These are phyloP conservation scores for Colletotrichum sp. DNA, from an alignment of 2,329 filamentous ascomycete genomes.

Conservation along the genomic window DNA sequence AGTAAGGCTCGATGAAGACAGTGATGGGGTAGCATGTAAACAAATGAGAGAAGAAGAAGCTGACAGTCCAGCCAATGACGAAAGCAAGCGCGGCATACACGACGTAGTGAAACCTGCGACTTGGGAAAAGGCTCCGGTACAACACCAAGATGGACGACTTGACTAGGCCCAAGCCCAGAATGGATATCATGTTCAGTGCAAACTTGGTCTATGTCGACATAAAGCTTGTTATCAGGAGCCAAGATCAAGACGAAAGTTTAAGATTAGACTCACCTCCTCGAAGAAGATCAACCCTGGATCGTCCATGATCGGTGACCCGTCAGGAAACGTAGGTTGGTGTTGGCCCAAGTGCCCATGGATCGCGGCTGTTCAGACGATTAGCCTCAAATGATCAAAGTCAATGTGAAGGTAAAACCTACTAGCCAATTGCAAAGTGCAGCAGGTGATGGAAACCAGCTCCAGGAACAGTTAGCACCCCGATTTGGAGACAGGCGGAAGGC, in stretches of 20 bases:
- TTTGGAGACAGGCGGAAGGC: too few relatives aligned
- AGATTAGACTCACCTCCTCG: background rate
- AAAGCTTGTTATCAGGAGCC: background rate
- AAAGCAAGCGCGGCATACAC: constrained; percentile 27
- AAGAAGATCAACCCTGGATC: constrained; percentile 18
- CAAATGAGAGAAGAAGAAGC: constrained; percentile 29
- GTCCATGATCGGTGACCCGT: constrained; percentile 15
- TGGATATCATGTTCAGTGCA: constrained; percentile 28
- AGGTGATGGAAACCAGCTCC: constrained; percentile 2
- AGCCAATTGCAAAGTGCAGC: constrained; percentile 10
- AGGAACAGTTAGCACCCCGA: background rate
- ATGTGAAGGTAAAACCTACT: background rate
- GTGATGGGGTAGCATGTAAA: constrained; percentile 29
- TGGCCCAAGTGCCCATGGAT: constrained; percentile 11
- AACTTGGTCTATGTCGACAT: constrained; percentile 1
- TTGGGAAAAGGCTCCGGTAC: constrained; percentile 35
- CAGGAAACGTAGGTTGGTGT: constrained; percentile 14
- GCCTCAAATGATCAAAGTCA: background rate
- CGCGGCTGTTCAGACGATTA: background rate
- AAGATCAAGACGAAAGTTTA: background rate
- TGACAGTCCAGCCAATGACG: constrained; percentile 26
- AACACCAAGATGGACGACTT: constrained; percentile 38
- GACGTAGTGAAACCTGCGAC: constrained; percentile 28
- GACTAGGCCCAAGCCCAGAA: constrained; percentile 32
- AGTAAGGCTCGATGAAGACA: constrained; percentile 26